Base-by-base conservation (phyloP, 495 filamentous ascomycete genomes). In the Neurospora tetrasperma region DNA sequence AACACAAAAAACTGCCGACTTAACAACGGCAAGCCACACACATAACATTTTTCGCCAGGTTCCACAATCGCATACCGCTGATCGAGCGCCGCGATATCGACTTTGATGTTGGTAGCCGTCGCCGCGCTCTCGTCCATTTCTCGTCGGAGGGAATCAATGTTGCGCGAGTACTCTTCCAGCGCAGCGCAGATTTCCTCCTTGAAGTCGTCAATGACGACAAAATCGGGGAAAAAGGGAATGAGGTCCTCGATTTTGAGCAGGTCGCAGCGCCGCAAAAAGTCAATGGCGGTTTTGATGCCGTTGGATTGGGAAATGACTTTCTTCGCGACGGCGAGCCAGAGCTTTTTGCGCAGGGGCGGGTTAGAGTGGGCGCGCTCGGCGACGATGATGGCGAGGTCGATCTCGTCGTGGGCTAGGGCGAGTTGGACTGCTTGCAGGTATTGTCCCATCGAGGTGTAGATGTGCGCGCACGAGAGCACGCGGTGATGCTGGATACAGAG, bases 201-300 rank as follows among this genome's bases (percentile, higher is more conserved):
- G 85, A 99, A 98, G 81, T 97, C 94, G 78, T 99, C 96, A 71
- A 99, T 98, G 69, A 97, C 91, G n/a, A 98, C 93, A 75, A 99
- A 99, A 78, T 99, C 96, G 0, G 96, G 96, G 84, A 99, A 99
- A 84, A 98, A 97, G 0, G 96, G 96, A 48, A 99, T 97, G 27
- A 99, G 83, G 77, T 99, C 96, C 79, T 99, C 96, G 76, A 99
- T 99, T 74, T 91, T 90, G 20, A 99, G 88, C 3, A 98, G 85
- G 73, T 97, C 93, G 81, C 95, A 98, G 16, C 93, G 91, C 75
- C 91, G 91, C 16, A 99, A 86, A 79, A 99, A 97, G 73, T 97
- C 94, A 69, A 99, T 96, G 23, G 96, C 96, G 59, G 93, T 90
- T 82, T 97, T 97, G 86, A 98, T 97, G 44, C 93, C 92, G 66